Evolutionary conservation across 2,329 filamentous ascomycete genomes (phyloP), one percentile per base, ranked within the genome.

Genomic region (Metarhizium brunneum): DNA sequence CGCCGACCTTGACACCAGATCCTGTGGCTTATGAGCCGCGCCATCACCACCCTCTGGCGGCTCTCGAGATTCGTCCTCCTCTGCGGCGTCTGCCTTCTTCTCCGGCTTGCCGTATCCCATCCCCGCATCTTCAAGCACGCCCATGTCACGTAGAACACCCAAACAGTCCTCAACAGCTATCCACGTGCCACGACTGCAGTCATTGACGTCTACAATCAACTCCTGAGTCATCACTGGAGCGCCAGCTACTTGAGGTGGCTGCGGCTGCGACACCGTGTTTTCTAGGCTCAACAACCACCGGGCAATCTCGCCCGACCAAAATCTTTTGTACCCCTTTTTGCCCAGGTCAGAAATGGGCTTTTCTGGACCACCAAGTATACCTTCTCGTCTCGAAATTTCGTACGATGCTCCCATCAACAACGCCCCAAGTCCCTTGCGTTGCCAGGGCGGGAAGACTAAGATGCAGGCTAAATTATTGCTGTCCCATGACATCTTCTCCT

Each of bases 401-500:
- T 99, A 99, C 42, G 89, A 95, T 2, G 94, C 84, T 5, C 90
- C 91, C 84, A 99, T 97, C 36, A 99, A 78, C 52, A 97, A 75
- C 53, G 90, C 85, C 0, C 94, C 94, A 0, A 97, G 80, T 1
- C 92, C 91, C 61, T 90, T 91, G 60, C 88, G 86, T 71, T 97
- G 92, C 84, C 92, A 97, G 0, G 94, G 94, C 1, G 94, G 94
- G 66, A 97, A 97, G 16, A 97, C 82, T 6, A 97, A 78, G 63
- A 99, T 99, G 68, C 94, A 99, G 1, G 94, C 94, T 5, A 99
- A 80, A 62, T 97, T 99, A 71, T 99, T 97, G 65, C 92, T 92
- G 66, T 99, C 94, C 92, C 94, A 99, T 3, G 90, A 96, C 78
- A 96, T 88, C 70, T 97, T 97, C 71, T 99, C 94, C 69, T 99